A percentile compares a stretch with the other conserved stretches of the same genome.
These are phyloP conservation scores for Lablab purpureus DNA, from an alignment of 306 rosid species.

Conservation along the genomic window DNA sequence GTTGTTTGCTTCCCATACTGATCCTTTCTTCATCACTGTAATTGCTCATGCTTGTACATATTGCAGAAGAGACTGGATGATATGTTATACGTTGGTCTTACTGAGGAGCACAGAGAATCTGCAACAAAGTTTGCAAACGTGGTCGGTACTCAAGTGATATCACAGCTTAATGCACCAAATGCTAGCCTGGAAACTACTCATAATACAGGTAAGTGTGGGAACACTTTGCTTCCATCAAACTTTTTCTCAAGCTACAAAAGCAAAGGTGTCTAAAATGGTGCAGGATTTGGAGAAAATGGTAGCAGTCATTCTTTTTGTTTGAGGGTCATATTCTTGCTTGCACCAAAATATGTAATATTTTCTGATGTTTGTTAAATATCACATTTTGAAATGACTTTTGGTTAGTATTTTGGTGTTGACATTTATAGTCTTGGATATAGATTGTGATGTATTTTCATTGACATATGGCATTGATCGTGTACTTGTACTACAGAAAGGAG, in stretches of 20 bases:
- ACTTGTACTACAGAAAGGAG: constrained; percentile 64
- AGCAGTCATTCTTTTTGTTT: not conserved
- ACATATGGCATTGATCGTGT: constrained; percentile 42
- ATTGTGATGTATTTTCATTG: constrained; percentile 30
- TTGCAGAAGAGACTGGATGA: constrained; percentile 90
- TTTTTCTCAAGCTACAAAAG: constrained; percentile 34
- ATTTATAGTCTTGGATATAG: constrained; percentile 29
- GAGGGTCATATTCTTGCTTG: constrained; percentile 28
- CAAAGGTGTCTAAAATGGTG: constrained; percentile 31
- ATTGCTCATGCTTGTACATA: constrained; percentile 47
- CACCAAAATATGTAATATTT: constrained; percentile 26
- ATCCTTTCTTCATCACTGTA: constrained; percentile 46
- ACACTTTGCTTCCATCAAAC: constrained; percentile 11
- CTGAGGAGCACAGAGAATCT: constrained; percentile 97
- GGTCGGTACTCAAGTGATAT: constrained; percentile 96
- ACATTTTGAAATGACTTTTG: constrained; percentile 39
- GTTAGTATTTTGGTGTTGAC: constrained; percentile 29
- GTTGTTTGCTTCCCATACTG: constrained; percentile 38
- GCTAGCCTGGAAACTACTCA: constrained; percentile 51
- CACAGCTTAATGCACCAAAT: constrained; percentile 78
- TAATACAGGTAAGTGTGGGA: constrained; percentile 65
- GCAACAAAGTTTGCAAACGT: constrained; percentile 93
- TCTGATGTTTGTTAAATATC: constrained; percentile 37
- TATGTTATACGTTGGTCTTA: constrained; percentile 98
- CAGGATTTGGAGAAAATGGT: constrained; percentile 38